phyloP scores from a whole-genome alignment of 495 filamentous ascomycete genomes.

The Peziza echinospora region DNA sequence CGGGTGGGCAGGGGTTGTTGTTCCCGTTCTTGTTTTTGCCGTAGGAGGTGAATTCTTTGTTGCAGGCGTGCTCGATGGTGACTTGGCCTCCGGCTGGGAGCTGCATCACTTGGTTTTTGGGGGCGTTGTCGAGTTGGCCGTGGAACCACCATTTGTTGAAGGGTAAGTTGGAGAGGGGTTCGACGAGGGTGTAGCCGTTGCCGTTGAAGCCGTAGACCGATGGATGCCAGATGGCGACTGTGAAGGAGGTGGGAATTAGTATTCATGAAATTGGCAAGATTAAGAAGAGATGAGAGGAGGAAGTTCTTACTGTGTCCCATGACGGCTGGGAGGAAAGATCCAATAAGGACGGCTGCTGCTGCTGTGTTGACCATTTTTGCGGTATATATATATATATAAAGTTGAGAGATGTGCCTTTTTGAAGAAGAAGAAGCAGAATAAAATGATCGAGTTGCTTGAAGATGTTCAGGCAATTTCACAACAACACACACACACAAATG shows the following conservation, averaged over 20 bases:
- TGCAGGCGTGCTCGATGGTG: constrained; percentile 33
- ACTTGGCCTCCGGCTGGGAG: constrained; percentile 33
- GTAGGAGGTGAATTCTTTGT: constrained; percentile 29
- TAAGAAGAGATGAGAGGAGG: neutral
- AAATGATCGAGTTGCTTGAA: too few species aligned
- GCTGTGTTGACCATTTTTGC: too few species aligned
- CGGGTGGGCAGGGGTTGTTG: constrained; percentile 24
- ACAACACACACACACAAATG: too few species aligned
- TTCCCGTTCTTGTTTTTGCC: constrained; percentile 25
- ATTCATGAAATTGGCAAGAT: neutral
- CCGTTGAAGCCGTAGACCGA: constrained; percentile 12
- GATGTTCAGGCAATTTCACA: too few species aligned
- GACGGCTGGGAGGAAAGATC: neutral
- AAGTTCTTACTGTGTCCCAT: neutral
- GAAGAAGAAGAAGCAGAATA: too few species aligned
- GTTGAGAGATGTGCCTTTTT: too few species aligned
- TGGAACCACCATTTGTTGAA: constrained; percentile 16
- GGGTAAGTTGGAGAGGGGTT: constrained; percentile 2
- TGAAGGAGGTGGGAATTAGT: neutral
- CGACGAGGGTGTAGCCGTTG: constrained; percentile 13
- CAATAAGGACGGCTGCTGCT: neutral
- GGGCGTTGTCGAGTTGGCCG: constrained; percentile 7
- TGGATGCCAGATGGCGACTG: constrained; percentile 5
- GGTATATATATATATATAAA: too few species aligned
- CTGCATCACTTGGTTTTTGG: constrained; percentile 24